A percentile compares a stretch with the other conserved stretches of the same genome.
Evolutionary conservation across 257 asterid species (phyloP).

Genomic region (Solanum sparsipilum): DNA sequence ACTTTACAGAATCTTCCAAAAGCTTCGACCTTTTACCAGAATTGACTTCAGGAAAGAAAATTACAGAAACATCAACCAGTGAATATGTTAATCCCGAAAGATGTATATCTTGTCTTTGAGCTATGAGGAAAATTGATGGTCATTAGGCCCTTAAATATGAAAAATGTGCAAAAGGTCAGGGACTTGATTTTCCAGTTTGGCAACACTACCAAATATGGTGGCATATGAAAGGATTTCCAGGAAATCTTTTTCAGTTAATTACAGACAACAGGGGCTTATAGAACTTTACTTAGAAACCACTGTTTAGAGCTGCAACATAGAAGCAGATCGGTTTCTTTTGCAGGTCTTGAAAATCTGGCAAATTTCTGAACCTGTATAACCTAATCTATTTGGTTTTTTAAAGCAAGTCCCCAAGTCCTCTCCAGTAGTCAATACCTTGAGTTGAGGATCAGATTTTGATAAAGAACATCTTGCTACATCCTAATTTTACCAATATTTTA

Average conservation of each 20-base stretch:
- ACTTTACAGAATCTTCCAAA: slow-evolving; percentile 28
- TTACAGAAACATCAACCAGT: not conserved
- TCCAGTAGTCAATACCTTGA: not conserved
- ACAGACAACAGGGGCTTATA: not conserved
- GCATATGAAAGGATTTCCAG: not conserved
- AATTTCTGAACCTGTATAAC: not conserved
- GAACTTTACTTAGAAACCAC: not conserved
- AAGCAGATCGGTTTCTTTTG: not conserved
- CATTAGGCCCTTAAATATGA: not conserved
- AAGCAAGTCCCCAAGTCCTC: not conserved
- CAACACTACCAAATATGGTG: not conserved
- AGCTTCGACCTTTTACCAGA: slow-evolving; percentile 16
- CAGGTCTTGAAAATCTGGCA: not conserved
- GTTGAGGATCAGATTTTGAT: not conserved
- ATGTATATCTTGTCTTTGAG: not conserved
- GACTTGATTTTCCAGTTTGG: not conserved
- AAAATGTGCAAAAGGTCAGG: not conserved
- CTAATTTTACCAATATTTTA: not conserved
- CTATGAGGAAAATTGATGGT: not conserved
- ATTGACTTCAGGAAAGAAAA: slow-evolving; percentile 22
- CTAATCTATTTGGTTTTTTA: not conserved
- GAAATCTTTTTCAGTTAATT: not conserved
- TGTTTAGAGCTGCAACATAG: not conserved
- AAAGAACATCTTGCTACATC: not conserved
- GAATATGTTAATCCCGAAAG: not conserved